phyloP scores from a whole-genome alignment of 2,329 filamentous ascomycete species.

The Incumbomyces lentus region DNA sequence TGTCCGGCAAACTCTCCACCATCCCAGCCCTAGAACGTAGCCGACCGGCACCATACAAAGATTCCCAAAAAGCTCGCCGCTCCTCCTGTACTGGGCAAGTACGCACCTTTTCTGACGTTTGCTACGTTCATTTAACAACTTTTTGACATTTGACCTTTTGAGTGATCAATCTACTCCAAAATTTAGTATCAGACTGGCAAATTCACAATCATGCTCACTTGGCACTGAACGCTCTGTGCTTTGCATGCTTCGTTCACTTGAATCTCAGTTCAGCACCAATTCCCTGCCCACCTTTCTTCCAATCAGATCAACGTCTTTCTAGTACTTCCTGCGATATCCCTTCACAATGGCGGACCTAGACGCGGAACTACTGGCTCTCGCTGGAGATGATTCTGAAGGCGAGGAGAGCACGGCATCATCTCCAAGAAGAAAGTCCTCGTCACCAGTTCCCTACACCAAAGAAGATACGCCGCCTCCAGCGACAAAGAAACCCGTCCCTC shows the following conservation, averaged over 20 bases:
- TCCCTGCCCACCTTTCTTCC: neutral
- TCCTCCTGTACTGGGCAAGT: too few species aligned
- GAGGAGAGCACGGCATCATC: slow-evolving; percentile 44
- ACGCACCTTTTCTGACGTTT: too few species aligned
- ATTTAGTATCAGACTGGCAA: neutral
- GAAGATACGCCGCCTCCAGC: slow-evolving; percentile 35
- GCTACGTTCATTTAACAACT: too few species aligned
- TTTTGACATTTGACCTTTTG: too few species aligned
- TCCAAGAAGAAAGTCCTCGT: slow-evolving; percentile 48
- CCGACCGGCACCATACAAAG: too few species aligned
- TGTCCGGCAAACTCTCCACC: too few species aligned
- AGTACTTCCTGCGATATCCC: neutral
- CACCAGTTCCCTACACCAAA: slow-evolving; percentile 35
- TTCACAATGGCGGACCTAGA: slow-evolving; percentile 75
- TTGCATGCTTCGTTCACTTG: too few species aligned
- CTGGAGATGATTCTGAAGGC: slow-evolving; percentile 58
- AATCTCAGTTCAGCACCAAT: neutral
- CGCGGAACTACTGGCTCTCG: slow-evolving; percentile 85
- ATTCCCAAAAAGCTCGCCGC: too few species aligned
- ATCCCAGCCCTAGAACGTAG: too few species aligned
- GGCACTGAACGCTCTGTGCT: too few species aligned
- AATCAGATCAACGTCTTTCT: neutral
- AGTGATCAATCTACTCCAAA: too few species aligned
- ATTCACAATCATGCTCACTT: neutral
- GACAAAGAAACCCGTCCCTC: slow-evolving; percentile 37